A percentile compares a stretch with the other conserved stretches of the same genome.
These are phyloP conservation scores for Tympanopsis confertula DNA, from an alignment of 2,329 filamentous ascomycete species.

Conservation along the genomic window DNA sequence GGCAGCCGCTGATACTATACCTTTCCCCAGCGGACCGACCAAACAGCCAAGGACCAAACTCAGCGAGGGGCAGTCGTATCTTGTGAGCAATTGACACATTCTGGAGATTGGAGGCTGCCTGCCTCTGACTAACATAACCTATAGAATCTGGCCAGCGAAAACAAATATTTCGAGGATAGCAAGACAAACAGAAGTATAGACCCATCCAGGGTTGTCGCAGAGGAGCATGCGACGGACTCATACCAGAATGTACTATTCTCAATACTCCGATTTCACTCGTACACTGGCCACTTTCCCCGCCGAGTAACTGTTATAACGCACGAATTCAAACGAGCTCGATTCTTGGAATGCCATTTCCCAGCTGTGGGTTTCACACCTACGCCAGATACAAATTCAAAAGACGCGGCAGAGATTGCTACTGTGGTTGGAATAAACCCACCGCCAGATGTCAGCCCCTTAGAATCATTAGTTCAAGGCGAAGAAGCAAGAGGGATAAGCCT, in stretches of 20 bases:
- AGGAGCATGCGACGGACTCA: background rate
- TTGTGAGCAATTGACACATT: too few species aligned
- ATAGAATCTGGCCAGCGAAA: background rate
- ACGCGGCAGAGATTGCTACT: background rate
- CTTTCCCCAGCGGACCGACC: background rate
- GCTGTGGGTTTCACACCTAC: background rate
- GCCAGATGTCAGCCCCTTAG: background rate
- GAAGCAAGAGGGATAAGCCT: slow-evolving; percentile 17
- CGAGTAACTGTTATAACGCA: background rate
- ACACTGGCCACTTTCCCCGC: background rate
- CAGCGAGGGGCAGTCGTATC: background rate
- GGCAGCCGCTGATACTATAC: background rate
- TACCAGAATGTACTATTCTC: slow-evolving; percentile 1
- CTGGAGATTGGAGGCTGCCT: background rate
- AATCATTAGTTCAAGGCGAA: slow-evolving; percentile 7
- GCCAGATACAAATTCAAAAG: background rate
- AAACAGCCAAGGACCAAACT: background rate
- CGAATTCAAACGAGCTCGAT: background rate
- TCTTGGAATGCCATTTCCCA: slow-evolving; percentile 1
- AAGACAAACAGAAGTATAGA: background rate
- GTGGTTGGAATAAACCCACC: background rate
- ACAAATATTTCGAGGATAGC: background rate
- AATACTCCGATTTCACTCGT: background rate
- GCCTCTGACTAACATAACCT: background rate
- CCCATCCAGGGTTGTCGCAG: background rate